Base-by-base conservation (phyloP, 148 eudicot species). In the Linanthus parryae region DNA sequence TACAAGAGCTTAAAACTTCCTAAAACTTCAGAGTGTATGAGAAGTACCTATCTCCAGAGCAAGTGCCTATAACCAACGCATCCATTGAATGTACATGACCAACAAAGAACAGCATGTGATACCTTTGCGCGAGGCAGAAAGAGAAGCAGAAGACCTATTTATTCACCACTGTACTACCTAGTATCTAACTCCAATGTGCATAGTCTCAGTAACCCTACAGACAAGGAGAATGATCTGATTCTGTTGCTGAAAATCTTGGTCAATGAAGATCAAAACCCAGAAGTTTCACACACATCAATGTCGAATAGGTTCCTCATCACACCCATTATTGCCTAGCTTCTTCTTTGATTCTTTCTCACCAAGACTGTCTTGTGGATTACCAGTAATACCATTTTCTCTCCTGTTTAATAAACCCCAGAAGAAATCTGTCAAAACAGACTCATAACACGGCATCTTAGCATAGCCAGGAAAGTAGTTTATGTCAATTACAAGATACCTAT, bases 391-490 rank as follows among this genome's bases (percentile, higher is more conserved):
- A 20, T 39, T 35, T 44, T 27, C 44, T 51, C 50, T 67, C 42
- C 49, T 54, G 28, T 58, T 21, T 34, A 75, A 43, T 38, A 77
- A 47, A 44, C 80, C 82, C 62, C 35, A 58, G 51, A 89, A 71
- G 58, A 84, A 82, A 55, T 79, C 76, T 1, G 85, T 82, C 57
- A 89, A 43, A 40, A 84, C 56, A 44, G 64, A 35, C 70, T 89
- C 90, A 47, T 64, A 89, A 1, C 44, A 69, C 6, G 87, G 82
- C 59, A 85, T 49, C 44, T 89, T 89, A 0, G 77, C 84, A 54
- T 75, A 89, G 3, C 94, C 90, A 0, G 97, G 97, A 44, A 89
- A 89, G 70, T 89, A 89, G 66, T 89, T 84, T 8, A 85, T 79
- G 48, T 89, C 97, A 33, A 89, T 82, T 23, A 85, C 63, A 28